phyloP scores from a whole-genome alignment of 2,329 filamentous ascomycete species.

The Ophidiomyces ophidiicola region DNA sequence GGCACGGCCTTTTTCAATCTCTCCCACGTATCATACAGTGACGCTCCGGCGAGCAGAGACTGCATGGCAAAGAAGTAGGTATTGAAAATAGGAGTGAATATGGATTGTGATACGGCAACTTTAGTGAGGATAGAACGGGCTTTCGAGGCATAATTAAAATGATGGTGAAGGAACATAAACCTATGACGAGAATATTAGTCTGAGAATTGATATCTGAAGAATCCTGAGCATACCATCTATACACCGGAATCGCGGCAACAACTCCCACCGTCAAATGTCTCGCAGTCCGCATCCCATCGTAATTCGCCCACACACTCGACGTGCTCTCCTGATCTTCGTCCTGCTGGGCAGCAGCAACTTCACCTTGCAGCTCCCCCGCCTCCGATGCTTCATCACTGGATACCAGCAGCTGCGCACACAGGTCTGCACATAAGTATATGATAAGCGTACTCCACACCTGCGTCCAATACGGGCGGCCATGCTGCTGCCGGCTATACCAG shows the following conservation, averaged over 20 bases:
- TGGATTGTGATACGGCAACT: constrained; percentile 64
- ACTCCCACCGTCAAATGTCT: constrained; percentile 64
- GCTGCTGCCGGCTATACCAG: constrained; percentile 58
- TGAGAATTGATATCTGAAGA: constrained; percentile 3
- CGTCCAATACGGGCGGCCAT: constrained; percentile 60
- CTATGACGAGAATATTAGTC: constrained; percentile 33
- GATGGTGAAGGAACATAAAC: constrained; percentile 65
- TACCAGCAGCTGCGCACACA: constrained; percentile 61
- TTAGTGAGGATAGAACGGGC: constrained; percentile 60
- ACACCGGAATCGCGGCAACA: constrained; percentile 61
- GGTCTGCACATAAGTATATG: constrained; percentile 67
- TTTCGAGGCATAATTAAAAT: constrained; percentile 74
- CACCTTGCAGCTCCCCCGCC: constrained; percentile 33
- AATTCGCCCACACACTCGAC: constrained; percentile 31
- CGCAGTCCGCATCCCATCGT: constrained; percentile 56
- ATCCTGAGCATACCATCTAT: constrained; percentile 57
- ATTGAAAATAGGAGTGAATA: constrained; percentile 76
- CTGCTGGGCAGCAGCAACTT: constrained; percentile 12
- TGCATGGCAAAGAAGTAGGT: constrained; percentile 73
- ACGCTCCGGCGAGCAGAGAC: constrained; percentile 59
- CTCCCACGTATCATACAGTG: constrained; percentile 51
- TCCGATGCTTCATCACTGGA: constrained; percentile 12
- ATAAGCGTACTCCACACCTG: constrained; percentile 64
- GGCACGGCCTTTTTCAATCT: constrained; percentile 66
- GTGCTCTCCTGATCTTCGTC: neutral